Evolutionary conservation across 495 filamentous ascomycete species (phyloP), one percentile per base, ranked within the genome.

Genomic region (Lasiosphaeria ovina): DNA sequence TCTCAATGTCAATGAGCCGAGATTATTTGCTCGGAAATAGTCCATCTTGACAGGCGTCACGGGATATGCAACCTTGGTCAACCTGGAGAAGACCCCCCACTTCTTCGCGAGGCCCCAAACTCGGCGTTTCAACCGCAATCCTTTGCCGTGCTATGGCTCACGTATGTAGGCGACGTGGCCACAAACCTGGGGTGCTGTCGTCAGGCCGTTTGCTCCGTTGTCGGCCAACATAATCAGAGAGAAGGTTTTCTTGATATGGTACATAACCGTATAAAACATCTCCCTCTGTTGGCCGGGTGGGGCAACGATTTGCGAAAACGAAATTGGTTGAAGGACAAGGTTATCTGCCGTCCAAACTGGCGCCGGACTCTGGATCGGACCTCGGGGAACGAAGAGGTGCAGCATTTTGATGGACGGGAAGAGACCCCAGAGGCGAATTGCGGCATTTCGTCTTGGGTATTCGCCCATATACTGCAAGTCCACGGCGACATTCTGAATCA

Each of bases 301-400:
- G n/a, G 57, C 54, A 6, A 66, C 42, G 6, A 66, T 36, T 17
- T 50, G 54, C 2, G 9, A 11, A 17, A 16, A 8, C 11, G 54
- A 56, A 11, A 67, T 32, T 3, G 35, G 35, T 3, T 16, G 36
- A 48, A 64, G 49, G 4, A 51, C 42, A 5, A 67, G 40, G 4
- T 48, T 62, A 32, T 60, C 56, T 2, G 62, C 42, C 16, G 40
- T 40, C 51, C 53, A 51, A 2, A 1, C 16, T n/a, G 54, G 57
- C 31, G 40, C 47, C 3, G 52, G 51, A 10, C 17, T 44, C 0
- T 44, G 14, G 9, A 16, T 8, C 5, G 50, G 59, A 34, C 57
- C 65, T 11, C 50, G 49, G 11, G 65, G 61, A 12, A 62, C 62
- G 17, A 67, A 52, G 34, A 67, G 48, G 36, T 64, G 65, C 7